Base-by-base conservation (phyloP, 345 rosid genomes). In the Cardamine resedifolia region DNA sequence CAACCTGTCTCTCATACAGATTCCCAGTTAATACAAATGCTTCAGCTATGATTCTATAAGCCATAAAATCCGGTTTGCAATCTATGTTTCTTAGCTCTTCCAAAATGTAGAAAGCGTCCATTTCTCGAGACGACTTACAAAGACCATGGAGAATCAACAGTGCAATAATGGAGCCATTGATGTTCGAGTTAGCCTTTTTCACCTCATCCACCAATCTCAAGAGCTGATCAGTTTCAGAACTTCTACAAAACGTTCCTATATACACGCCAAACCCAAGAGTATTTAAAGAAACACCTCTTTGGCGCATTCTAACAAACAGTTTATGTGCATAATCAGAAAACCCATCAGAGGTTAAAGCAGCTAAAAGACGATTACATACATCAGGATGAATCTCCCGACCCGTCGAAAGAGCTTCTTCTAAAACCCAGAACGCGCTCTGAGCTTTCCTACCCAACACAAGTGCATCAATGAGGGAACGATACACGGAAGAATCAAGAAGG, bases 11-110 rank as follows among this genome's bases (percentile, higher is more conserved):
- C 77, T 85, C 92, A 30, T 80, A 82, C 67, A 83, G 79, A 82
- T 74, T 74, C 14, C 89, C 87, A 20, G 49, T 72, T 33, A 21
- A 28, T 16, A 84, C 82, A 77, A 86, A 88, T 12, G 85, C 88
- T 80, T 94, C 97, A 3, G 90, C 91, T 26, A 91, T 82, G 64
- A 89, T 76, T 72, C 98, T 82, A 75, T 94, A 94, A 1, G 97
- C 95, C 76, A 89, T 80, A 76, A 94, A 94, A 83, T 91, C 98
- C 44, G 98, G 98, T 64, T 94, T 94, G 64, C 88, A 94, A 1
- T 80, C 80, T 36, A 88, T 83, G 52, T 66, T 83, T 67, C 95
- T 82, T 60, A 94, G 72, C 83, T 94, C 96, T 64, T 88, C 86
- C 82, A 94, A 77, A 41, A 71, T 77, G 76, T 82, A 71, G 48